These are phyloP conservation scores for Colletotrichum orchidophilum DNA, from an alignment of 2,329 filamentous ascomycete genomes.

Conservation along the genomic window DNA sequence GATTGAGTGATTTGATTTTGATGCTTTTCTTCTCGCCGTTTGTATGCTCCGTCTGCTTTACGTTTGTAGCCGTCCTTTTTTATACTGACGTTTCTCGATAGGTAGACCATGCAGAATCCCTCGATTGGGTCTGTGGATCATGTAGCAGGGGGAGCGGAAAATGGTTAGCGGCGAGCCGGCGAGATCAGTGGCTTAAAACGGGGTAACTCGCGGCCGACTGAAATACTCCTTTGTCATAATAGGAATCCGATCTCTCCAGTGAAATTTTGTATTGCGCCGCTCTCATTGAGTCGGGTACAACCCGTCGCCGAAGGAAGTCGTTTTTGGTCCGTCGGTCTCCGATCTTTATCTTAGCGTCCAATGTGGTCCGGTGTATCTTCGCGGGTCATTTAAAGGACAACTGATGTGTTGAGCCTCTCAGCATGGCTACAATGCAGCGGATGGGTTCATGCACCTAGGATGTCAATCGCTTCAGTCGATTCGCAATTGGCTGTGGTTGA, in stretches of 20 bases:
- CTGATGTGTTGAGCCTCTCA: background rate
- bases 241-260: background rate
- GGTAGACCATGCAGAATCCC: background rate
- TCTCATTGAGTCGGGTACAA: background rate
- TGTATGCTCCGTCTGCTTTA: background rate
- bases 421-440: background rate
- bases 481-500: background rate
- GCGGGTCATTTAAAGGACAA: background rate
- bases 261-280: background rate
- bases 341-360: background rate
- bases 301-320: background rate
- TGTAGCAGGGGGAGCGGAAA: background rate
- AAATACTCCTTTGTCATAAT: background rate
- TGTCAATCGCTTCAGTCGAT: conserved; percentile 14
- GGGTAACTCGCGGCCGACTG: background rate
- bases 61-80: background rate
- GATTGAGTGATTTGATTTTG: background rate
- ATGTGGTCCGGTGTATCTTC: background rate
- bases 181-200: background rate
- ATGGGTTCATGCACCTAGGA: background rate
- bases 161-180: background rate
- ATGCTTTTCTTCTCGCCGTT: background rate
- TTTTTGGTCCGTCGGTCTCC: background rate
- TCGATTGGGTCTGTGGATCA: background rate
- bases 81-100: background rate